Conservation (phyloP, 2,329 filamentous ascomycete species). For the Aspergillus costaricaensis region DNA sequence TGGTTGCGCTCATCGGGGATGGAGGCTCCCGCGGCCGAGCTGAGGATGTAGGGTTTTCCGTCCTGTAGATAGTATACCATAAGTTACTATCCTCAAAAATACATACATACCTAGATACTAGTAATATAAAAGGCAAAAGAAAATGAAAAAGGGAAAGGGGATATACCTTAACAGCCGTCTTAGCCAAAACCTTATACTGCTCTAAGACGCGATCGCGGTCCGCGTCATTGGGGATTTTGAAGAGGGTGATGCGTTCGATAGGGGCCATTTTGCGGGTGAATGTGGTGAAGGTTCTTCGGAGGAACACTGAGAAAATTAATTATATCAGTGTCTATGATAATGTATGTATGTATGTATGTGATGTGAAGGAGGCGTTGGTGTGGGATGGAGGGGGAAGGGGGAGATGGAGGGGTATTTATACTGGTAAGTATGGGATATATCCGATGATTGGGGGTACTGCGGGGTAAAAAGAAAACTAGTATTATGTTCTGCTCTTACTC, state of each 20-base stretch:
- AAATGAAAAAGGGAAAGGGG: background rate
- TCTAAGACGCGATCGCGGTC: conserved; percentile 48
- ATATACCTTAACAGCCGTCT: conserved; percentile 48
- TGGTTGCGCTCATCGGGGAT: conserved; percentile 62
- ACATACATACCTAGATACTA: no score
- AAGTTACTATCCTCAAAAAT: no score
- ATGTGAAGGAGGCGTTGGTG: background rate
- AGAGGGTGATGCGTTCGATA: conserved; percentile 55
- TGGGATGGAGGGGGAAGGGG: background rate
- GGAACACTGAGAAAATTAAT: background rate
- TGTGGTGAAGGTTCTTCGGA: background rate
- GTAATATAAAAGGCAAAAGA: background rate
- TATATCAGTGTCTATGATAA: no score
- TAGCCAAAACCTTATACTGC: conserved; percentile 46
- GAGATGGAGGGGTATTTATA: background rate
- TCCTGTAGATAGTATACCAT: conserved; percentile 50
- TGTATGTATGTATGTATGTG: background rate
- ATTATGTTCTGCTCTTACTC: background rate
- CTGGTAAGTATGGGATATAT: conserved; percentile 2
- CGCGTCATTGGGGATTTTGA: conserved; percentile 54
- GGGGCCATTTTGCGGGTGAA: conserved; percentile 33
- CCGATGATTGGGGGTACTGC: background rate
- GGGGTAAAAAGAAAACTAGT: conserved; percentile 6
- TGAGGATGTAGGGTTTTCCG: conserved; percentile 69
- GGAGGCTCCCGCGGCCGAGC: conserved; percentile 56